Percentiles rank a stretch among this genome's conserved stretches.
Evolutionary conservation across 225 moss, liverwort and hornwort genomes (phyloP).

Genomic region (Bryum argenteum): DNA sequence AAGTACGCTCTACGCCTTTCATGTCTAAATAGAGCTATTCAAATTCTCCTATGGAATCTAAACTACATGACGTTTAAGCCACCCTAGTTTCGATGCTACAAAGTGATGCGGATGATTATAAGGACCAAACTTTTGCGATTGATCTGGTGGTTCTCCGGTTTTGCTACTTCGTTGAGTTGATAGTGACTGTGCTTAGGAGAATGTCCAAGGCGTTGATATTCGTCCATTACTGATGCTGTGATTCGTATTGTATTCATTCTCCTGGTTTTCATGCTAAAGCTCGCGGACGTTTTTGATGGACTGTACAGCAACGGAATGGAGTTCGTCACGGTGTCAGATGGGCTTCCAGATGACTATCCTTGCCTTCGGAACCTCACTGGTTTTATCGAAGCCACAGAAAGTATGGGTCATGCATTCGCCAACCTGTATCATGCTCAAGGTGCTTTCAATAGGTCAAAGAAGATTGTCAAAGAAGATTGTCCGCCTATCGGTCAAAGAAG

Average conservation of each 20-base stretch:
- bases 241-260: neutral
- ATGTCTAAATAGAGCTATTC: neutral
- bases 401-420: constrained; percentile 6
- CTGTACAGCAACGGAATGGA: constrained; percentile 28
- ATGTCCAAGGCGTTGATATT: no score
- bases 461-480: constrained; percentile 47
- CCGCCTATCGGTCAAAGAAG: constrained; percentile 46
- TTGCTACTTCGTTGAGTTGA: no score
- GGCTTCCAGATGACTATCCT: constrained; percentile 22
- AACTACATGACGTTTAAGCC: no score
- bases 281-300: neutral
- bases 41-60: no score
- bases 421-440: no score
- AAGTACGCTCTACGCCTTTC: constrained; percentile 20
- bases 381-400: neutral
- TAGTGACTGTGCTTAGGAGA: no score
- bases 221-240: no score
- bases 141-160: no score
- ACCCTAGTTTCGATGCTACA: no score
- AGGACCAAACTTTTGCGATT: no score
- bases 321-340: constrained; percentile 34
- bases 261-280: neutral
- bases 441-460: no score
- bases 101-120: no score
- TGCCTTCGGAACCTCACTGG: neutral